Evolutionary conservation across 257 asterid genomes (phyloP).

Genomic region (Thymus quinquecostatus): DNA sequence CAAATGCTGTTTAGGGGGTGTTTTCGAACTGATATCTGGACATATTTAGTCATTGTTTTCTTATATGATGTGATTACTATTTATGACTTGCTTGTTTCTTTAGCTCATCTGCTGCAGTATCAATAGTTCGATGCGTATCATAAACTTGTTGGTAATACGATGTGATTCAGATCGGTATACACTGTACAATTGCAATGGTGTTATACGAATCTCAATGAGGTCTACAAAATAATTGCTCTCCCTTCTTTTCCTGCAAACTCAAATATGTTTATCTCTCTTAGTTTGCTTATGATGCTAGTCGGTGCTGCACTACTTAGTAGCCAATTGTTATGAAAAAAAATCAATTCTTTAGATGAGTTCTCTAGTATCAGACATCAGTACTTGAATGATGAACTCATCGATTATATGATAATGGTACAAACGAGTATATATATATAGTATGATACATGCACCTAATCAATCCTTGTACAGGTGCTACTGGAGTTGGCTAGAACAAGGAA

Average conservation of each 20-base stretch:
- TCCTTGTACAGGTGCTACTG: conserved; percentile 56
- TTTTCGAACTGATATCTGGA: neutral
- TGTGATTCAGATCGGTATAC: neutral
- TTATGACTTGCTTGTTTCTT: neutral
- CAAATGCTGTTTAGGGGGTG: neutral
- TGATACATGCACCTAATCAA: neutral
- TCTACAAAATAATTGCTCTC: too few relatives aligned
- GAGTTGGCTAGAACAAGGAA: conserved; percentile 89
- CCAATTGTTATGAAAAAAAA: too few relatives aligned
- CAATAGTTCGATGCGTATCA: neutral
- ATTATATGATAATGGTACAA: neutral
- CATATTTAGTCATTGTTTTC: too few relatives aligned
- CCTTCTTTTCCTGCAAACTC: too few relatives aligned
- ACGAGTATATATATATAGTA: neutral
- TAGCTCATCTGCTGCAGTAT: neutral
- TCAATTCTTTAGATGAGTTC: neutral
- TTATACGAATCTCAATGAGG: neutral
- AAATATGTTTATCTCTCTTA: neutral
- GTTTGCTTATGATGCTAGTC: neutral
- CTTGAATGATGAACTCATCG: neutral
- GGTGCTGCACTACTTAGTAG: neutral
- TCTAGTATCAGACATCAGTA: neutral
- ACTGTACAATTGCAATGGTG: neutral
- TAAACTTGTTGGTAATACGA: neutral
- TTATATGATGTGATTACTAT: too few relatives aligned